Conservation (phyloP, 2,329 filamentous ascomycete species). For the Apiospora arundinis region DNA sequence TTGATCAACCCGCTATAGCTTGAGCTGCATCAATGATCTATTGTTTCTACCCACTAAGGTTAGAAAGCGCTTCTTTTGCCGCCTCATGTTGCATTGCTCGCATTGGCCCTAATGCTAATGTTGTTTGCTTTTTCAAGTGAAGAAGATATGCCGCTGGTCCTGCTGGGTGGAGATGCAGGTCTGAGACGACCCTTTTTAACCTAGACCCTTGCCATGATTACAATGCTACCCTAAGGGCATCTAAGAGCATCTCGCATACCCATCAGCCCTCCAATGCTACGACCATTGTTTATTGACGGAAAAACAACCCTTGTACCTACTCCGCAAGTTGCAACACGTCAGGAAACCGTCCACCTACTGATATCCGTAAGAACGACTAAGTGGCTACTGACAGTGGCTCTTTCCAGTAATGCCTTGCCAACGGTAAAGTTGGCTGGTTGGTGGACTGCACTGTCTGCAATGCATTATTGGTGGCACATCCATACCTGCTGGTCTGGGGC, state of each 20-base stretch:
- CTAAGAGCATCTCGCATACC: background rate
- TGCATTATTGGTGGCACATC: background rate
- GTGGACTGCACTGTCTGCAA: background rate
- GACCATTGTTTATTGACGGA: constrained; percentile 16
- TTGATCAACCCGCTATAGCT: background rate
- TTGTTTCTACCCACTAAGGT: too few relatives aligned
- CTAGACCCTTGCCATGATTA: constrained; percentile 11
- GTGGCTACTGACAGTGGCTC: background rate
- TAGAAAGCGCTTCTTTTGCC: too few relatives aligned
- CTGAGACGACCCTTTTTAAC: constrained; percentile 14
- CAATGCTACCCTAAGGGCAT: background rate
- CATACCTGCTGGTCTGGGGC: background rate
- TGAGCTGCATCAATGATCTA: too few relatives aligned
- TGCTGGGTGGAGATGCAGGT: background rate
- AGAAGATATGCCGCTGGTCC: background rate
- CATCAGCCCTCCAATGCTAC: constrained; percentile 5
- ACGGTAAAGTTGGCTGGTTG: background rate
- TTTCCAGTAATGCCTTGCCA: constrained; percentile 4
- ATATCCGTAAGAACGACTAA: background rate
- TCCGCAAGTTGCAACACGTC: background rate
- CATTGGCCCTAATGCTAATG: too few relatives aligned
- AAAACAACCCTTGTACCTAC: background rate
- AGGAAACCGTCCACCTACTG: background rate
- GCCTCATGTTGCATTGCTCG: too few relatives aligned
- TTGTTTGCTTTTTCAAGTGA: background rate